Evolutionary conservation across 1,284 basidiomycete genomes (phyloP), one percentile per base, ranked within the genome.

Genomic region (Tranzscheliella williamsii): DNA sequence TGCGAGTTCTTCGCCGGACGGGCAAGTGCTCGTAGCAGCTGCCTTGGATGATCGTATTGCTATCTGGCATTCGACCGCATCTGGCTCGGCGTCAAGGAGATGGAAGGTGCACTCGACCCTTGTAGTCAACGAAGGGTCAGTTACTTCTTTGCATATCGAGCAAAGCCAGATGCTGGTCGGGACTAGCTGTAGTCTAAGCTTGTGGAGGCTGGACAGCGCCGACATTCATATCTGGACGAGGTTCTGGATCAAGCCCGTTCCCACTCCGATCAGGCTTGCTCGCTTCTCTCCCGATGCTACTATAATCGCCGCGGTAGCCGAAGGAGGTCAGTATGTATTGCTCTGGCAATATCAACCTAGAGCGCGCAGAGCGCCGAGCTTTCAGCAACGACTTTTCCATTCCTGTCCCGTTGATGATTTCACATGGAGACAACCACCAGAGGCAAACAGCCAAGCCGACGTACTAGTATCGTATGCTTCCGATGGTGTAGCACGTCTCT

Each of bases 71-170:
- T 44, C 64, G 5, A 27, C 43, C 9, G 41, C 56, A 4, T 52
- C 60, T 0, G 32, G 31, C 2, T 30, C 38, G 12, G 47, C 55
- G 5, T 45, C 55, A 26, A 57, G 42, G 16, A 37, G 36, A 29
- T 67, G 65, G 65, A 51, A 40, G 35, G 60, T 67, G 0, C 65
- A 67, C 21, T 67, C 65, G 1, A 63, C 60, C 12, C 44, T 63
- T 20, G 60, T 36, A n/a, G 23, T 64, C 52, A 40, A 52, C 18
- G 55, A 63, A 5, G 56, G 62, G 27, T 6, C 47, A 18, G 24
- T 60, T 21, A 63, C 60, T 13, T 41, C 55, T 2, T 35, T 63
- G 16, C 45, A 67, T 18, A 34, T 67, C 11, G 41, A 44, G 22
- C 24, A 32, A 2, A 60, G 52, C 15, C 51, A 55, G 29, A 42